phyloP scores from a whole-genome alignment of 805 yeast genomes.

The Schwanniomyces polymorphus region DNA sequence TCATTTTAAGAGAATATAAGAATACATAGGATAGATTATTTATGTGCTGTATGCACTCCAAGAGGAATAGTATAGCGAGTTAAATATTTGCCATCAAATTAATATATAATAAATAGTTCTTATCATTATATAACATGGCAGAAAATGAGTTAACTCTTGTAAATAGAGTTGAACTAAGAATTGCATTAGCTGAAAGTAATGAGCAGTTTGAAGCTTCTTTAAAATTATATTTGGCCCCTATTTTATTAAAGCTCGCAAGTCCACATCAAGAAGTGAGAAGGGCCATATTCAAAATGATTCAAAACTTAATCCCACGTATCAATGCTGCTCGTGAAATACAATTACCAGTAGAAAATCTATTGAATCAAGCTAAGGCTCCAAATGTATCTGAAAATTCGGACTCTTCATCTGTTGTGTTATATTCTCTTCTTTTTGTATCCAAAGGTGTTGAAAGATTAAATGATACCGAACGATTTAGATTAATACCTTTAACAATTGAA shows the following conservation, averaged over 20 bases:
- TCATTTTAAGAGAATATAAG: constrained; percentile 90
- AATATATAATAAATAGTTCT: neutral
- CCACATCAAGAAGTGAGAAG: constrained; percentile 63
- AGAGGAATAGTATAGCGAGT: neutral
- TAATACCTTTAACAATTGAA: constrained; percentile 49
- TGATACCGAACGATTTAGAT: constrained; percentile 28
- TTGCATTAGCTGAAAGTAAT: constrained; percentile 74
- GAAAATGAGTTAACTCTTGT: constrained; percentile 59
- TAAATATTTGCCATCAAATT: neutral
- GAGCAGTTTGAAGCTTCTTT: constrained; percentile 62
- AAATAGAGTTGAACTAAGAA: constrained; percentile 76
- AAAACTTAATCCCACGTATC: constrained; percentile 66
- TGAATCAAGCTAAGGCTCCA: constrained; percentile 64
- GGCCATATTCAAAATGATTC: constrained; percentile 65
- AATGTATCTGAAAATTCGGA: constrained; percentile 44
- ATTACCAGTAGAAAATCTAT: constrained; percentile 62
- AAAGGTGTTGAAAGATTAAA: constrained; percentile 62
- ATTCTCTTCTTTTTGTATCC: constrained; percentile 64
- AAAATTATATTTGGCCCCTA: constrained; percentile 67
- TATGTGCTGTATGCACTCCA: neutral
- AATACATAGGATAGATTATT: constrained; percentile 17
- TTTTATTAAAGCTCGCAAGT: constrained; percentile 76
- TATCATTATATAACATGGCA: constrained; percentile 14
- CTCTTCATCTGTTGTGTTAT: constrained; percentile 53
- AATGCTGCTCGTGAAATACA: constrained; percentile 52